phyloP scores from a whole-genome alignment of 2,329 filamentous ascomycete genomes.

The Verticillium klebahnii region DNA sequence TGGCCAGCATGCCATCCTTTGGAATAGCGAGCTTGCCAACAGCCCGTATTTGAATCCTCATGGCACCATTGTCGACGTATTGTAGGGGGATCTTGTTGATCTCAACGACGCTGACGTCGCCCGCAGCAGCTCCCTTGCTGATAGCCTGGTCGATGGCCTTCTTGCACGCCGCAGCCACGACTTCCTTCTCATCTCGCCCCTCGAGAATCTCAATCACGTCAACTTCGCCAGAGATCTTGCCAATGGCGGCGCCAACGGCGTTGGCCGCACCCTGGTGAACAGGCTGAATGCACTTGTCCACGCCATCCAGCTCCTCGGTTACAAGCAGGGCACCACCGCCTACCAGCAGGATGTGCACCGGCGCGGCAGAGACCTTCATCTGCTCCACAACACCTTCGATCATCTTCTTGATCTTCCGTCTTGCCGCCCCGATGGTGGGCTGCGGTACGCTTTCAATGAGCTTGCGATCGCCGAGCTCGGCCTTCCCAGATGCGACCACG shows the following conservation, averaged over 20 bases:
- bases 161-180: constrained; percentile 33
- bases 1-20: constrained; percentile 9
- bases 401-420: constrained; percentile 35
- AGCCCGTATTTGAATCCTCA: constrained; percentile 27
- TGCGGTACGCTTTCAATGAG: constrained; percentile 21
- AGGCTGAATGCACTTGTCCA: constrained; percentile 45
- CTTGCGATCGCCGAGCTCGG: constrained; percentile 21
- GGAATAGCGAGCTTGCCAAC: constrained; percentile 27
- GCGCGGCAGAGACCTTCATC: constrained; percentile 51
- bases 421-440: constrained; percentile 14
- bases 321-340: constrained; percentile 53
- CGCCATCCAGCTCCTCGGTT: constrained; percentile 41
- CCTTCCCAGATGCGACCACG: constrained; percentile 31
- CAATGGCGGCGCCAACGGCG: constrained; percentile 56
- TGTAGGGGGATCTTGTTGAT: constrained; percentile 37
- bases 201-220: constrained; percentile 46
- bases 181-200: constrained; percentile 28
- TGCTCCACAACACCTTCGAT: constrained; percentile 48
- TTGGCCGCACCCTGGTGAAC: constrained; percentile 52
- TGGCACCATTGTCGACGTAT: constrained; percentile 28
- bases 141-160: constrained; percentile 39
- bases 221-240: constrained; percentile 47
- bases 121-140: constrained; percentile 36
- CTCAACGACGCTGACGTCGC: constrained; percentile 38
- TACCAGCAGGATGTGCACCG: constrained; percentile 48